Conservation (phyloP, 2,329 filamentous ascomycete species). For the Cryphonectria nitschkei region DNA sequence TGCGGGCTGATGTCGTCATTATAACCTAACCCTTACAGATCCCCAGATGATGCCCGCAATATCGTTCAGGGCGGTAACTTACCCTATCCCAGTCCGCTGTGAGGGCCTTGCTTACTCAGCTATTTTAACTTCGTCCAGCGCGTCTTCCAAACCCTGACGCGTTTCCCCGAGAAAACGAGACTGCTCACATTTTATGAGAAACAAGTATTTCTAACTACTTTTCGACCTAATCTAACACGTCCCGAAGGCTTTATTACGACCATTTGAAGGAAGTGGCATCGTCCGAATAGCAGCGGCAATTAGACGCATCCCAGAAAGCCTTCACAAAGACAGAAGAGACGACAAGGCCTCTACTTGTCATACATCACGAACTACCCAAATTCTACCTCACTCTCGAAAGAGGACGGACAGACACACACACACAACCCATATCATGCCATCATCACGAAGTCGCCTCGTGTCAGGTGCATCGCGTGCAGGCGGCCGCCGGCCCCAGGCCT, state of each 20-base stretch:
- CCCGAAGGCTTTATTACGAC: neutral
- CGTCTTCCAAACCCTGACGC: neutral
- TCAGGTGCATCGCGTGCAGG: conserved; percentile 18
- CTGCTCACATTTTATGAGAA: neutral
- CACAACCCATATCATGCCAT: neutral
- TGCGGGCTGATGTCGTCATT: neutral
- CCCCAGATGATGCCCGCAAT: neutral
- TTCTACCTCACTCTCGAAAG: neutral
- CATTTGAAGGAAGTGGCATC: neutral
- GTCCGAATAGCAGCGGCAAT: neutral
- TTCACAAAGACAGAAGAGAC: neutral
- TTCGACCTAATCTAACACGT: neutral
- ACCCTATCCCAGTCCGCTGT: neutral
- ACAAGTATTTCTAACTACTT: neutral
- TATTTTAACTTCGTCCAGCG: neutral
- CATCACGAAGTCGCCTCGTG: neutral
- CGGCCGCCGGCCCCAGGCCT: conserved; percentile 32
- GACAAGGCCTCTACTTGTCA: neutral
- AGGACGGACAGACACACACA: neutral
- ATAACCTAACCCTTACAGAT: neutral
- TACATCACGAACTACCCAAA: neutral
- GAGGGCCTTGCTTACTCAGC: conserved; percentile 1
- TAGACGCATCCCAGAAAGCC: neutral
- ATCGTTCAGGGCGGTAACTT: neutral
- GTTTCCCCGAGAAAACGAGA: neutral